These are phyloP conservation scores for Albifimbria verrucaria DNA, from an alignment of 2,329 filamentous ascomycete genomes.

Conservation along the genomic window DNA sequence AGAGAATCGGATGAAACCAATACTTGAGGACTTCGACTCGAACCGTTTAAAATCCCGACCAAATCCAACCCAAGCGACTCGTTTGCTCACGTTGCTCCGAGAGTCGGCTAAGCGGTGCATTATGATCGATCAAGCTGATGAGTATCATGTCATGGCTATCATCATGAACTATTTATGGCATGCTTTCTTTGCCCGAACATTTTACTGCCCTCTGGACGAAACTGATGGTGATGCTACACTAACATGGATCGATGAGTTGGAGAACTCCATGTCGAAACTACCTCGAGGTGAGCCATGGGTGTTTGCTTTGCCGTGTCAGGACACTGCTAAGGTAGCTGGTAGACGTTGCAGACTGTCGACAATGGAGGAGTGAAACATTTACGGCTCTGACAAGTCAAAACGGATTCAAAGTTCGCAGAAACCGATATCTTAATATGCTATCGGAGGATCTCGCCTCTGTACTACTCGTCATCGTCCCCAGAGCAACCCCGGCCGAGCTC, in stretches of 20 bases:
- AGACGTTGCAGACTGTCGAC: slow-evolving; percentile 31
- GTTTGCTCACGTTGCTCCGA: slow-evolving; percentile 29
- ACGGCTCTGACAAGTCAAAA: slow-evolving; percentile 28
- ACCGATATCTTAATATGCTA: slow-evolving; percentile 23
- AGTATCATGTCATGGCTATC: slow-evolving; percentile 30
- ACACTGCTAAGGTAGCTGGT: background rate
- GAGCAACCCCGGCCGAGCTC: slow-evolving; percentile 21
- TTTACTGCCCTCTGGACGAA: slow-evolving; percentile 34
- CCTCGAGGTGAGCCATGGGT: slow-evolving; percentile 23
- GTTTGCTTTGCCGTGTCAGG: slow-evolving; percentile 8
- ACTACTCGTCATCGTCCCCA: slow-evolving; percentile 26
- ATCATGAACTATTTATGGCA: slow-evolving; percentile 36
- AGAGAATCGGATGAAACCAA: slow-evolving; percentile 26
- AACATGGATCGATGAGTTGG: slow-evolving; percentile 29
- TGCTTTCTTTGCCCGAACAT: slow-evolving; percentile 30
- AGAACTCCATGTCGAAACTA: slow-evolving; percentile 28
- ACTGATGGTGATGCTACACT: slow-evolving; percentile 24
- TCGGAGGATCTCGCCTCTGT: slow-evolving; percentile 30
- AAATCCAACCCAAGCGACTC: slow-evolving; percentile 20
- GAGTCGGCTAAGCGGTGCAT: slow-evolving; percentile 31
- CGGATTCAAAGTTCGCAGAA: slow-evolving; percentile 24
- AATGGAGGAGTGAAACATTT: slow-evolving; percentile 35
- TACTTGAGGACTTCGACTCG: slow-evolving; percentile 28
- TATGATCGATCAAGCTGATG: slow-evolving; percentile 26
- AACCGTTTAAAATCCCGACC: slow-evolving; percentile 21